Conservation (phyloP, 78 protist species). For the Anaeramoeba flamelloides region DNA sequence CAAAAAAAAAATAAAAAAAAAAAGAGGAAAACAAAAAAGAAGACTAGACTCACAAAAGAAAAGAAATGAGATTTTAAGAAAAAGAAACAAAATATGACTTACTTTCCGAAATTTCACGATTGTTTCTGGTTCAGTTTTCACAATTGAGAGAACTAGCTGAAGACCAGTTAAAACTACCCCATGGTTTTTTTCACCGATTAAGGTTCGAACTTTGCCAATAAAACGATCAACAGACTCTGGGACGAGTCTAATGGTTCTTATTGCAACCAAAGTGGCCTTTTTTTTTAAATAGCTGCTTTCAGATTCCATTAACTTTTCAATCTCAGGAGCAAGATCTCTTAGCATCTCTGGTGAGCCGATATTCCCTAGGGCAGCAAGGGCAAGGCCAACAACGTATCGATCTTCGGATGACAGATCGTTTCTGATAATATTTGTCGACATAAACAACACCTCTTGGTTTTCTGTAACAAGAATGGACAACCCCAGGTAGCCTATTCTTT, state of each 20-base stretch:
- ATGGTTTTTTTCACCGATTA: conserved; percentile 46
- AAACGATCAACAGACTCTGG: conserved; percentile 70
- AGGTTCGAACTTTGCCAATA: conserved; percentile 28
- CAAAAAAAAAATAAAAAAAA: background rate
- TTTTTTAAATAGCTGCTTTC: conserved; percentile 71
- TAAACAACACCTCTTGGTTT: conserved; percentile 49
- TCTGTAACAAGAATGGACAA: conserved; percentile 80
- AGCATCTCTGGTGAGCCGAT: conserved; percentile 77
- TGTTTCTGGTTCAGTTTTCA: conserved; percentile 12
- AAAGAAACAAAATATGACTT: background rate
- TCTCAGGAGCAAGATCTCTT: conserved; percentile 74
- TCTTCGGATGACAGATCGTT: conserved; percentile 57
- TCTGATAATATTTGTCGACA: background rate
- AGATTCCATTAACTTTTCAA: conserved; percentile 56
- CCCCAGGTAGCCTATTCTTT: conserved; percentile 87
- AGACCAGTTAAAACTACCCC: conserved; percentile 65
- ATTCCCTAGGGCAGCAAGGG: conserved; percentile 77
- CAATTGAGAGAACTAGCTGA: conserved; percentile 59
- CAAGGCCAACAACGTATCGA: conserved; percentile 70
- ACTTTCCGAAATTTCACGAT: conserved; percentile 16
- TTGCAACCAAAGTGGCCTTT: conserved; percentile 75
- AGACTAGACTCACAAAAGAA: background rate
- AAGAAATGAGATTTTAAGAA: background rate
- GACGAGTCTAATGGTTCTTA: conserved; percentile 57
- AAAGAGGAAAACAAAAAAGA: background rate